Evolutionary conservation across 2,329 filamentous ascomycete species (phyloP), one percentile per base, ranked within the genome.

Genomic region (Cladosporium sp.): DNA sequence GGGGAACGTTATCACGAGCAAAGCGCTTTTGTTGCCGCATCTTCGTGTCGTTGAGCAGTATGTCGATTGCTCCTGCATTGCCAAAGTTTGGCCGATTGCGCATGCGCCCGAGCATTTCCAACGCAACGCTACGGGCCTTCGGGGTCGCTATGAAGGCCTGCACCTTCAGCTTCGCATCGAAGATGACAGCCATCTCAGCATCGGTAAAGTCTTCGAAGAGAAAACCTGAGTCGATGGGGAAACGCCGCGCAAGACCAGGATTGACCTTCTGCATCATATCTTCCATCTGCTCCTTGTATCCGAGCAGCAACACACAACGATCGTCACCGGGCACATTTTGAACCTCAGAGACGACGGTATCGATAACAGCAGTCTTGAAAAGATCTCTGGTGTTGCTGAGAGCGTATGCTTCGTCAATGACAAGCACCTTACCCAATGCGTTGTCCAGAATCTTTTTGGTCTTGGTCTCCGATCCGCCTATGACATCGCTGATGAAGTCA

Each of bases 391-490:
- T 14, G 1, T 78, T 76, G 55, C 82, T 85, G 0, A 94, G 80
- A 37, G 87, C 86, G 68, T 94, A 93, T 0, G 91, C 91, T 72
- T 95, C 91, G 67, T 94, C 91, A 2, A 94, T 92, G 16, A 94
- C 85, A 0, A 94, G 82, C 0, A 93, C 89, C 69, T 93, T 94
- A 0, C 91, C 91, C 0, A 84, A 69, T 0, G 89, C 87, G 0
- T 87, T 79, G 0, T 85, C 86, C 0, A 94, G 80, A 7, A 93
- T 92, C 0, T 81, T 88, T 69, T 91, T 93, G 0, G 91, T 93
- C 37, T 88, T 86, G 1, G 83, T 80, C 74, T 94, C 91, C 0
- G 91, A 93, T 1, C 83, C 79, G 0, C 91, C 91, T 0, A 94
- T 67, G 0, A 73, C 80, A 10, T 76, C 77, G 0, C 89, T 90